Conservation (phyloP, 2,329 filamentous ascomycete genomes). For the Aspergillus niger region DNA sequence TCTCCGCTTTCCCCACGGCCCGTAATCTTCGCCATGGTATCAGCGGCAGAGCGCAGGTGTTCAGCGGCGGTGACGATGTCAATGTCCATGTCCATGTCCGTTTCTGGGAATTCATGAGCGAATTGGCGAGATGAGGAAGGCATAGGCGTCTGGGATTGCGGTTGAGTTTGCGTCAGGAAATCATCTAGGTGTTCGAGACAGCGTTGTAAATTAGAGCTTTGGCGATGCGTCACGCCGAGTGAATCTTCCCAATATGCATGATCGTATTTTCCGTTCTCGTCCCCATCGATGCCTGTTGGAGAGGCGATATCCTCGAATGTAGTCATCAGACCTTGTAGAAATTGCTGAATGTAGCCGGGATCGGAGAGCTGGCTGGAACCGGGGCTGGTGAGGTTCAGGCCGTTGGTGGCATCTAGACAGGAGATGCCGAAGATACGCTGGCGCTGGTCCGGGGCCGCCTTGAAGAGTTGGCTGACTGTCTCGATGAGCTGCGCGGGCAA, state of each 20-base stretch:
- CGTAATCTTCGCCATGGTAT: conserved; percentile 81
- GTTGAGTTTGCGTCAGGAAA: conserved; percentile 68
- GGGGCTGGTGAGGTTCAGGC: background rate
- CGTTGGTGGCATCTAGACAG: conserved; percentile 61
- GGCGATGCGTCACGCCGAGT: conserved; percentile 85
- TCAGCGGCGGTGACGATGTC: conserved; percentile 92
- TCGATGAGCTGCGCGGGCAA: conserved; percentile 35
- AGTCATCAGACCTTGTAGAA: conserved; percentile 67
- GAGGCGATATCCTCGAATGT: conserved; percentile 61
- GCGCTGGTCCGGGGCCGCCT: conserved; percentile 46
- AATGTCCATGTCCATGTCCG: conserved; percentile 66
- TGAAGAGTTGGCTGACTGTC: conserved; percentile 44
- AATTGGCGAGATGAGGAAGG: conserved; percentile 21
- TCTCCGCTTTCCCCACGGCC: conserved; percentile 82
- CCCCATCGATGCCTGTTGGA: conserved; percentile 36
- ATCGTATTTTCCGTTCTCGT: conserved; percentile 50
- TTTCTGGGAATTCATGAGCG: conserved; percentile 20
- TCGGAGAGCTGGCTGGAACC: conserved; percentile 39
- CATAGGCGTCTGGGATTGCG: conserved; percentile 29
- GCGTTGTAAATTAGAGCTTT: conserved; percentile 74
- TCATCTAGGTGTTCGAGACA: conserved; percentile 72
- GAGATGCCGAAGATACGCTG: conserved; percentile 67
- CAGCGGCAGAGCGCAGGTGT: conserved; percentile 77
- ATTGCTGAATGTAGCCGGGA: conserved; percentile 66
- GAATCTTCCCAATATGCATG: conserved; percentile 76